Evolutionary conservation across 2,329 filamentous ascomycete genomes (phyloP).

Genomic region (Dactylella cylindrospora): DNA sequence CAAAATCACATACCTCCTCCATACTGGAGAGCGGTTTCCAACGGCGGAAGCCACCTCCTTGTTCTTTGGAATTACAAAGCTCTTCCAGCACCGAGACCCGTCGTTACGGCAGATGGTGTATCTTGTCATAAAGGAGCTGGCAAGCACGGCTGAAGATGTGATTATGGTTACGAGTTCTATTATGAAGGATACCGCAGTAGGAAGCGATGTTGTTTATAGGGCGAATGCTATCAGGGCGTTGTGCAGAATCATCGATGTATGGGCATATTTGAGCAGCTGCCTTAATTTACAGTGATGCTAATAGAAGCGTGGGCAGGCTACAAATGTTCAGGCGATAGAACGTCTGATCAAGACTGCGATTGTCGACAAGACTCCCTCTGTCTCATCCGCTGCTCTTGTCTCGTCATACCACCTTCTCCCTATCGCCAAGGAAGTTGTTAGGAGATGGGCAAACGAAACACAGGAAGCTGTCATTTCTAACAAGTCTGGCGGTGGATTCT

Average conservation of each 20-base stretch:
- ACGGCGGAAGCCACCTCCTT: constrained; percentile 96
- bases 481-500: constrained; percentile 81
- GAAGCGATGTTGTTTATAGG: constrained; percentile 88
- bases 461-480: constrained; percentile 89
- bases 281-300: not conserved
- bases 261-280: not conserved
- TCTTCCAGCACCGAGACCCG: constrained; percentile 99
- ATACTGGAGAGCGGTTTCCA: constrained; percentile 95
- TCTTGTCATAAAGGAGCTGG: constrained; percentile 95
- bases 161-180: constrained; percentile 99
- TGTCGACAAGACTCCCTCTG: constrained; percentile 97
- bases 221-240: constrained; percentile 94
- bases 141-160: constrained; percentile 92
- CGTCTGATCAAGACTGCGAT: constrained; percentile 98
- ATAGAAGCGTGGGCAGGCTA: constrained; percentile 61
- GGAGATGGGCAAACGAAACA: constrained; percentile 97
- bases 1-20: constrained; percentile 93
- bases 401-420: constrained; percentile 97
- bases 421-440: constrained; percentile 90
- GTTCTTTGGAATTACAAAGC: constrained; percentile 98
- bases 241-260: constrained; percentile 93
- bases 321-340: constrained; percentile 95
- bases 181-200: constrained; percentile 98
- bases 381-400: constrained; percentile 91
- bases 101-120: constrained; percentile 98